Evolutionary conservation across 1,284 basidiomycete species (phyloP), one percentile per base, ranked within the genome.

Genomic region (Chalciporus sp.): DNA sequence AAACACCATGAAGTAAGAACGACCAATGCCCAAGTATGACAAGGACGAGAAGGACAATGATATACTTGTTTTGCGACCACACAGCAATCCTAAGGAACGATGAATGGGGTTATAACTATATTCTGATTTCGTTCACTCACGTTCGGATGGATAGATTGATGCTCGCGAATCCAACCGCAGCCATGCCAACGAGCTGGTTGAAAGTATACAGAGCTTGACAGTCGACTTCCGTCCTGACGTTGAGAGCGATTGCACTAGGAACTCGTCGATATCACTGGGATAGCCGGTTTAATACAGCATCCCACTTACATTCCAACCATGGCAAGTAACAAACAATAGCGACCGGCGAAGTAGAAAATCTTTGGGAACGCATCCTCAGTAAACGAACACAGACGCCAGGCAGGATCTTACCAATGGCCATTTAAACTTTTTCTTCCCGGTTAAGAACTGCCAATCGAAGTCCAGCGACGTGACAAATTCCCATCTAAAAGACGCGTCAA

Each of bases 111-210:
- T 31, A 43, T 23, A 28, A 12, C 1, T 35, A 28, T 11, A 37
- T 35, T 17, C 26, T 20, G 2, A 11, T 17, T 31, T 1, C 7
- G 27, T 20, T 4, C 6, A 75, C 84, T 57, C 68, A 86, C 84
- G 88, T 90, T 63, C 88, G 76, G 47, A 91, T 76, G 5, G 88
- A 89, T n/a, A 91, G 77, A 64, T 91, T 90, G 64, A 90, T 82
- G 63, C 87, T 90, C 8, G 89, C 86, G 4, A 90, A 74, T 10
- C 89, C 89, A 42, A 90, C 82, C 7, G 89, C 74, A 7, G 84
- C 78, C 67, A 89, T 88, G 11, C 88, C 89, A 50, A 85, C 68
- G 53, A 86, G 76, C 73, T 85, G 82, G 59, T 88, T 88, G 69
- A 88, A 89, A 0, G 86, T 89, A 68, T 90, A 91, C 23, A 91